A percentile compares a stretch with the other conserved stretches of the same genome.
phyloP scores from a whole-genome alignment of 192 early-diverging fungal genomes.

The Chytriomyces hyalinus region DNA sequence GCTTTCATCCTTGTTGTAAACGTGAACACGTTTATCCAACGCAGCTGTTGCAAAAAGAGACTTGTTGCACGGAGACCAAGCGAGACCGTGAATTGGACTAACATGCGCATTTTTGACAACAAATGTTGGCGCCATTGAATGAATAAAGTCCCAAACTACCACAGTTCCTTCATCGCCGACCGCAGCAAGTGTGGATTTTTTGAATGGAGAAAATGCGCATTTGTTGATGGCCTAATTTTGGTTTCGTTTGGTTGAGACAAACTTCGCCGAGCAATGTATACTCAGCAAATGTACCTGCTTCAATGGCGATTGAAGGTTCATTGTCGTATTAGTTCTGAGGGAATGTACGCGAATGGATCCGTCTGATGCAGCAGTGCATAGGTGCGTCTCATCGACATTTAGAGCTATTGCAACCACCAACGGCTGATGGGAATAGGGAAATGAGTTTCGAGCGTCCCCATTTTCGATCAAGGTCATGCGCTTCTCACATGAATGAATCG shows the following conservation, averaged over 20 bases:
- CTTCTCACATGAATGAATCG: slow-evolving; percentile 8
- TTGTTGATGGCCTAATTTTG: slow-evolving; percentile 36
- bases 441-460: neutral
- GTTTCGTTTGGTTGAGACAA: neutral
- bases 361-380: slow-evolving; percentile 22
- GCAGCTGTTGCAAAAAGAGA: slow-evolving; percentile 45
- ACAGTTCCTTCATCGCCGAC: slow-evolving; percentile 47
- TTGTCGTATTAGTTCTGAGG: slow-evolving; percentile 41
- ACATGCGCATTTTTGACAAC: slow-evolving; percentile 39
- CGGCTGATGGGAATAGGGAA: neutral
- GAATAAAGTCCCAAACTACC: slow-evolving; percentile 49
- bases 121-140: slow-evolving; percentile 6
- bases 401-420: slow-evolving; percentile 24
- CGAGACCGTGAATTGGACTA: slow-evolving; percentile 39
- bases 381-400: slow-evolving; percentile 40
- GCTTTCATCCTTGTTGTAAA: slow-evolving; percentile 38
- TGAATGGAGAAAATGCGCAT: slow-evolving; percentile 47
- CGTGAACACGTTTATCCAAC: slow-evolving; percentile 39
- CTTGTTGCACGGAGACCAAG: slow-evolving; percentile 46
- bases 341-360: slow-evolving; percentile 43
- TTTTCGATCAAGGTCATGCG: slow-evolving; percentile 1
- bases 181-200: slow-evolving; percentile 46
- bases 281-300: slow-evolving; percentile 32
- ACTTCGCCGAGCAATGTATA: neutral
- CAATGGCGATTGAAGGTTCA: slow-evolving; percentile 34